Percentiles rank a stretch among this genome's conserved stretches.
These are phyloP conservation scores for Termitomyces sp. DNA, from an alignment of 768 basidiomycete genomes.

Conservation along the genomic window DNA sequence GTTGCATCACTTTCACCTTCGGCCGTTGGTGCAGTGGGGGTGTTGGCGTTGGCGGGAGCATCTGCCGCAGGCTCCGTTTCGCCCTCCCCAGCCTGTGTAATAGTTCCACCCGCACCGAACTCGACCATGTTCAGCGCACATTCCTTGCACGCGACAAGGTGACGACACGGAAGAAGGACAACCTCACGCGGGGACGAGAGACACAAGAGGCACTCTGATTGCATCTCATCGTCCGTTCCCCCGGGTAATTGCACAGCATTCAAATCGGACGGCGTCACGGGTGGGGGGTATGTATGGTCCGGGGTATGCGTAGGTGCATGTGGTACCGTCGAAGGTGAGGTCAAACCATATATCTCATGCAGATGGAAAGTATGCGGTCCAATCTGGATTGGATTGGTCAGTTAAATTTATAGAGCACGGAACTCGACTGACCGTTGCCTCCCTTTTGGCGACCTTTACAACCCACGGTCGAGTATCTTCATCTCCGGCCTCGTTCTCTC, in stretches of 20 bases:
- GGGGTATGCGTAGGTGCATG: conserved; percentile 17
- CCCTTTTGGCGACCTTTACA: conserved; percentile 87
- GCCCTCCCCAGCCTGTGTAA: conserved; percentile 51
- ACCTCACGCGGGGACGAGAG: conserved; percentile 86
- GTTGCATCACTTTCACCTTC: conserved; percentile 15
- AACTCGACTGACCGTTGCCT: conserved; percentile 58
- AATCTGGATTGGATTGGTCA: conserved; percentile 43
- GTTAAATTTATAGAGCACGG: not conserved
- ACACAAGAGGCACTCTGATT: conserved; percentile 89
- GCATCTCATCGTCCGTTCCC: conserved; percentile 59
- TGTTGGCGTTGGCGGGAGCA: conserved; percentile 14
- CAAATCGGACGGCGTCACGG: conserved; percentile 25
- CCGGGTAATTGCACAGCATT: conserved; percentile 12
- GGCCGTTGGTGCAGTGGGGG: conserved; percentile 21
- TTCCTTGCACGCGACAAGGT: conserved; percentile 92
- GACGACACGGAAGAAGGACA: conserved; percentile 87
- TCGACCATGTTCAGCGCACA: conserved; percentile 98
- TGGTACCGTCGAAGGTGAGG: conserved; percentile 40
- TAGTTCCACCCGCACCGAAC: conserved; percentile 88
- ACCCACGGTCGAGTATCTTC: conserved; percentile 80
- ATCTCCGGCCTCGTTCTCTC: conserved; percentile 29
- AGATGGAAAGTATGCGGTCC: conserved; percentile 92
- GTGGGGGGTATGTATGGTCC: conserved; percentile 10
- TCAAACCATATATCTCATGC: conserved; percentile 91
- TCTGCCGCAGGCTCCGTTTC: conserved; percentile 23